phyloP scores from a whole-genome alignment of 441 rosid species.

The Dalechampia spathulata region DNA sequence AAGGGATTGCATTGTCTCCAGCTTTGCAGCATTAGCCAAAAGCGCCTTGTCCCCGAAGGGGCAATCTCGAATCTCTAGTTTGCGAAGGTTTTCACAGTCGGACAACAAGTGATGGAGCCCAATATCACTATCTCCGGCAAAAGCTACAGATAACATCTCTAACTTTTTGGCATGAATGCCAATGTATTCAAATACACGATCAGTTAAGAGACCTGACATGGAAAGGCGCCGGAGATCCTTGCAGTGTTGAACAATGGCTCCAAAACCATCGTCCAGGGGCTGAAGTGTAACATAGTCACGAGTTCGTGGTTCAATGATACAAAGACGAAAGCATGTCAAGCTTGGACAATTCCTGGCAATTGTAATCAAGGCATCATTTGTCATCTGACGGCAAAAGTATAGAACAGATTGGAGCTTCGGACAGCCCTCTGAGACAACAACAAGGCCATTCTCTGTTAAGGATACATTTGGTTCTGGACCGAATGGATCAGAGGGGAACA shows the following conservation, averaged over 20 bases:
- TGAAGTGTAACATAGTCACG: slow-evolving; percentile 63
- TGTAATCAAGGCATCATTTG: slow-evolving; percentile 65
- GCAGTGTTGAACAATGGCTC: slow-evolving; percentile 79
- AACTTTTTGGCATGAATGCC: slow-evolving; percentile 67
- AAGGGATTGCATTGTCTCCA: slow-evolving; percentile 99
- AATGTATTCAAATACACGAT: slow-evolving; percentile 67
- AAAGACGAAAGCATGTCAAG: slow-evolving; percentile 73
- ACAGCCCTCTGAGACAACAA: slow-evolving; percentile 68
- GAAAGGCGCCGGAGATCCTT: slow-evolving; percentile 78
- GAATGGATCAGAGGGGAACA: slow-evolving; percentile 79
- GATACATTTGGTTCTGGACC: slow-evolving; percentile 46
- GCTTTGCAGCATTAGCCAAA: slow-evolving; percentile 74
- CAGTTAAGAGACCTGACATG: slow-evolving; percentile 80
- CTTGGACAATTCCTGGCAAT: slow-evolving; percentile 69
- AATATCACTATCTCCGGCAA: slow-evolving; percentile 86
- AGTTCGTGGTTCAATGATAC: slow-evolving; percentile 62
- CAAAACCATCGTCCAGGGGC: slow-evolving; percentile 89
- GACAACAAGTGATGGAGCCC: slow-evolving; percentile 79
- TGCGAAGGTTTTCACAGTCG: slow-evolving; percentile 74
- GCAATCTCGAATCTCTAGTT: slow-evolving; percentile 88
- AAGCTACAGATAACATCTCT: slow-evolving; percentile 87
- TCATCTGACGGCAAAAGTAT: slow-evolving; percentile 78
- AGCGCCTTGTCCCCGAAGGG: slow-evolving; percentile 89
- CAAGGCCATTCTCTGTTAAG: slow-evolving; percentile 78
- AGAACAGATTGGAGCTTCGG: slow-evolving; percentile 73